Evolutionary conservation across 805 yeast genomes (phyloP), one percentile per base, ranked within the genome.

Genomic region (Yarrowia sp.): DNA sequence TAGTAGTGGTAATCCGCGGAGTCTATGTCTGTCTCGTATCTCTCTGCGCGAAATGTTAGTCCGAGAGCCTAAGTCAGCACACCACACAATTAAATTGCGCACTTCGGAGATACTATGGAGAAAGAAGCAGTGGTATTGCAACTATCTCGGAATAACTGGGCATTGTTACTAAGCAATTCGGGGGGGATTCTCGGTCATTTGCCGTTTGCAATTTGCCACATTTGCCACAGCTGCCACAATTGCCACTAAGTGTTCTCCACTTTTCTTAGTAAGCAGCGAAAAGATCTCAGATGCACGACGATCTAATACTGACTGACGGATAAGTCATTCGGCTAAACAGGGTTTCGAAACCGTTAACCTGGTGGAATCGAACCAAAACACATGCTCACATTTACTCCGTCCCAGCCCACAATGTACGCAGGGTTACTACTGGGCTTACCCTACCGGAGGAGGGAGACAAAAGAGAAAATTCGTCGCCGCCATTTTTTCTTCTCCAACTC

Each of bases 401-500:
- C 61, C 61, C 61, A 58, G 50, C 43, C 50, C 34, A 15, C 9
- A 55, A 39, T 20, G n/a, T 55, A 39, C 47, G 15, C 20, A 58
- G 58, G 43, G 64, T 14, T 56, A 3, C 14, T 8, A 17, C 3
- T 13, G 3, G 13, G 12, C n/a, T 58, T 58, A 58, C 64, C 64
- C 64, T 58, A 58, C 64, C 64, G 39, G 17, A 1, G 3, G 2
- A 19, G 15, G 9, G 5, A 9, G 9, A 42, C 40, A 42, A 58
- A 30, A 30, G 8, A 8, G 17, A 30, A 58, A 42, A 42, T 2
- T 39, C 9, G 1, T 33, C 40, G 20, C 47, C 1, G 3, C 38
- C 15, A 2, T 6, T 2, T 58, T n/a, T 42, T 58, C 42, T 43
- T 58, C 64, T 58, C 40, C 64, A 58, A 58, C 64, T 58, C 64